Conservation (phyloP, 495 filamentous ascomycete species). For the Trichoderma asperelloides region DNA sequence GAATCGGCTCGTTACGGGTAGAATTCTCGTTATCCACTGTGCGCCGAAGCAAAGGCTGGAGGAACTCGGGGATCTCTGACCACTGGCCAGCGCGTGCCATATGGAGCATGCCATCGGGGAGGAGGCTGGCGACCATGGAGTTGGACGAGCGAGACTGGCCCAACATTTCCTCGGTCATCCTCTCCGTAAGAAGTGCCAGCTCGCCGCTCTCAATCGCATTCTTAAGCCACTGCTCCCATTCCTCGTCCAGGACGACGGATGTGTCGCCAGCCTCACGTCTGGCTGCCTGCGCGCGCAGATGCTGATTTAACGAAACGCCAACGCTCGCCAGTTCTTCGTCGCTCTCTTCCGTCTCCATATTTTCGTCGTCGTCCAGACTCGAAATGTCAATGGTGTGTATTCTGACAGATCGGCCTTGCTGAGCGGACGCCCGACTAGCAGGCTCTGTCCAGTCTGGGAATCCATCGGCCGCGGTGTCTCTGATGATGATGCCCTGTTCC, state of each 20-base stretch:
- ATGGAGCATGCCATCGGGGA: constrained; percentile 31
- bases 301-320: constrained; percentile 62
- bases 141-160: constrained; percentile 19
- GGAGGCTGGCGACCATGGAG: constrained; percentile 31
- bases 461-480: constrained; percentile 68
- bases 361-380: constrained; percentile 19
- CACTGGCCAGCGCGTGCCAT: constrained; percentile 42
- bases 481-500: constrained; percentile 62
- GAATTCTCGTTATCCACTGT: constrained; percentile 20
- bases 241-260: constrained; percentile 59
- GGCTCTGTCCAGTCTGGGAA: constrained; percentile 47
- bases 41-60: constrained; percentile 37
- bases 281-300: constrained; percentile 59
- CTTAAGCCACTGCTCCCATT: constrained; percentile 82
- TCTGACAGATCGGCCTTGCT: not conserved
- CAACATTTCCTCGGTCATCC: constrained; percentile 30
- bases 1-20: not conserved
- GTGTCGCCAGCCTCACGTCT: constrained; percentile 49
- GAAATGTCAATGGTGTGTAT: not conserved
- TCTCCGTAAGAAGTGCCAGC: constrained; percentile 33
- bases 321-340: constrained; percentile 58
- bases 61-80: constrained; percentile 41
- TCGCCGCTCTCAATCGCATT: constrained; percentile 59
- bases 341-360: constrained; percentile 51
- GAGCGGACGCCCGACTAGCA: constrained; percentile 25